Base-by-base conservation (phyloP, 768 basidiomycete species). In the Tephrocybe sp. region DNA sequence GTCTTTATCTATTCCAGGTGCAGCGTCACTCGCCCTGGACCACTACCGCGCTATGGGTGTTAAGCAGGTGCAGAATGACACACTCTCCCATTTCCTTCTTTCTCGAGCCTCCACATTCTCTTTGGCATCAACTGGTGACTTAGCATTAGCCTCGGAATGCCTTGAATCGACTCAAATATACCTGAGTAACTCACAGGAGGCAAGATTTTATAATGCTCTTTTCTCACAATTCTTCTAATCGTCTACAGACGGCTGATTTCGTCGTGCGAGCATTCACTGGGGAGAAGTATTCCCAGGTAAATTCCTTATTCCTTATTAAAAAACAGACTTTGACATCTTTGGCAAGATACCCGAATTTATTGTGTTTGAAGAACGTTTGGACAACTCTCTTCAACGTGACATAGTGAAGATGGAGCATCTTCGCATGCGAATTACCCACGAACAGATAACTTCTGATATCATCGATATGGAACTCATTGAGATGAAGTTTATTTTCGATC, bases 1-100 rank as follows among this genome's bases (percentile, higher is more conserved):
- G 12, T 33, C 19, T 18, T 27, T 25, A 15, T 34, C 30, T 29
- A 38, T 11, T 56, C n/a, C n/a, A 92, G 91, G 88, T 49, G 86
- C 88, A 13, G 76, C 91, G 0, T 78, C 82, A 3, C 66, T 82
- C 34, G 84, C 89, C 3, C 56, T 92, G 54, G 84, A 90, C 46
- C 91, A 94, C 60, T 94, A 91, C 62, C 82, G 83, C 23, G 69
- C 72, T 19, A 75, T 94, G 71, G 82, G 84, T 52, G 72, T 90
- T 53, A 93, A 93, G 63, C 87, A 91, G 59, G 78, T 94, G 19
- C 92, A 95, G 63, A 79, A 86, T 49, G 94, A 97, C 60, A 95
- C 94, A 1, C 73, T 97, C 7, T 91, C 90, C 1, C 90, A 95
- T 62, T 78, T 91, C 47, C 67, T 93, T 44, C 77, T 93, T 34